Conservation (phyloP, 2,329 filamentous ascomycete genomes). For the Pseudopithomyces maydicus region DNA sequence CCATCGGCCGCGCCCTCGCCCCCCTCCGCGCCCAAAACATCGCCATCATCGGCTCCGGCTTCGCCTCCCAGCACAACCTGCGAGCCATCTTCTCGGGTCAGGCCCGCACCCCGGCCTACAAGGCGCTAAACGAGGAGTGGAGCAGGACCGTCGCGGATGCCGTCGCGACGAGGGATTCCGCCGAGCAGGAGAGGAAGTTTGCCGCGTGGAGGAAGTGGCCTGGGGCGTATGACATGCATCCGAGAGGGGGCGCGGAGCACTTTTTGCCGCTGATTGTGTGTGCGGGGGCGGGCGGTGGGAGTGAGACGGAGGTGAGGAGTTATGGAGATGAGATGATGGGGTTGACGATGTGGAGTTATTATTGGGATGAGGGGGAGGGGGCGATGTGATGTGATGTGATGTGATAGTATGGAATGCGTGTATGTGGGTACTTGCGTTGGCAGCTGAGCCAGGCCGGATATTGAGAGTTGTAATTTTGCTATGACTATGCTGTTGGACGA, state of each 20-base stretch:
- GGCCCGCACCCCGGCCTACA: constrained; percentile 34
- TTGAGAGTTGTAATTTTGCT: too few species aligned
- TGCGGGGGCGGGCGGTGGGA: constrained; percentile 55
- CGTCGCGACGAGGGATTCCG: constrained; percentile 41
- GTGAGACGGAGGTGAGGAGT: constrained; percentile 44
- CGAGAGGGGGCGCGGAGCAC: constrained; percentile 60
- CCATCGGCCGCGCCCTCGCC: constrained; percentile 59
- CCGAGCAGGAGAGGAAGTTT: constrained; percentile 50
- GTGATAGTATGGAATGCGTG: too few species aligned
- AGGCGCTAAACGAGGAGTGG: constrained; percentile 48
- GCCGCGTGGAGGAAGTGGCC: constrained; percentile 56
- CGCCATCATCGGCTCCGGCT: constrained; percentile 66
- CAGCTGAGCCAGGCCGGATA: too few species aligned
- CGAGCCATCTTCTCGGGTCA: constrained; percentile 50
- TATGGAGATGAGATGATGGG: constrained; percentile 59
- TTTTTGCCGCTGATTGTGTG: constrained; percentile 65
- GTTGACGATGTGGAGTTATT: constrained; percentile 60
- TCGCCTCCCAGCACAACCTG: constrained; percentile 64
- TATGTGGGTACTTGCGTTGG: too few species aligned
- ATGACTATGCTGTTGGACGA: too few species aligned
- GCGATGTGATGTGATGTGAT: too few species aligned
- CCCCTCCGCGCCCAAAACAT: constrained; percentile 58
- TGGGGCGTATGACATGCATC: constrained; percentile 60
- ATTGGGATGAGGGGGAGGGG: constrained; percentile 51
- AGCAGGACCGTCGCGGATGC: constrained; percentile 53